These are phyloP conservation scores for Ophiorrhiza pumila DNA, from an alignment of 257 asterid species.

Conservation along the genomic window DNA sequence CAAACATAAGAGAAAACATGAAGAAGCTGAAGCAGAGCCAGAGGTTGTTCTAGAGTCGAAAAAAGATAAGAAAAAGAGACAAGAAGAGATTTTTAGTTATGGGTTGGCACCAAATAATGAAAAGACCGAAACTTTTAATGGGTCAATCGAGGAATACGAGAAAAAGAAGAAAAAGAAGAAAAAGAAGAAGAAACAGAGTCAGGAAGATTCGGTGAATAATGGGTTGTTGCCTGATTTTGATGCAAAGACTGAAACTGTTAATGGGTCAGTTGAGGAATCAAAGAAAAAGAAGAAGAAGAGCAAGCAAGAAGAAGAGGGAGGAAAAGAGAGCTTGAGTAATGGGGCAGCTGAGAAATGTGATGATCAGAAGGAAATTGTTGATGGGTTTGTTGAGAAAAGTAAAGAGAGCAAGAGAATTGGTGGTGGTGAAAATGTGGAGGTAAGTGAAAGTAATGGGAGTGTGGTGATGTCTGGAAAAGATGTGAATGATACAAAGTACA, in stretches of 20 bases:
- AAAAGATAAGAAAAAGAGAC: conserved; percentile 36
- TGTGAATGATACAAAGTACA: conserved; percentile 57
- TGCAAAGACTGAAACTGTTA: conserved; percentile 12
- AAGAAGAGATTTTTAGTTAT: conserved; percentile 4
- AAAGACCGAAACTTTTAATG: conserved; percentile 20
- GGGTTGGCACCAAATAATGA: conserved; percentile 3
- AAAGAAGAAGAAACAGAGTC: conserved; percentile 15
- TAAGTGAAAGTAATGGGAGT: conserved; percentile 44
- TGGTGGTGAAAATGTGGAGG: conserved; percentile 33
- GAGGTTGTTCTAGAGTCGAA: conserved; percentile 27
- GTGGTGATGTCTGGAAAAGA: conserved; percentile 75
- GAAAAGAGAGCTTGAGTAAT: conserved; percentile 4
- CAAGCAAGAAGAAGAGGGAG: conserved; percentile 7
- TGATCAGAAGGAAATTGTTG: conserved; percentile 31
- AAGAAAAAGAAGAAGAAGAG: conserved; percentile 32
- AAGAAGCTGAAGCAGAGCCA: conserved; percentile 33
- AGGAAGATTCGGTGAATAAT: neutral
- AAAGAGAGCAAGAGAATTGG: conserved; percentile 14
- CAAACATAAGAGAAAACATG: conserved; percentile 64
- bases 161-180: conserved; percentile 43
- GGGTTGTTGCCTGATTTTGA: conserved; percentile 5
- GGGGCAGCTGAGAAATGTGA: conserved; percentile 28
- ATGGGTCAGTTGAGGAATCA: conserved; percentile 29
- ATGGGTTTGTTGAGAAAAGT: conserved; percentile 22
- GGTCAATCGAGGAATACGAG: conserved; percentile 27